A percentile compares a stretch with the other conserved stretches of the same genome.
phyloP scores from a whole-genome alignment of 2,329 filamentous ascomycete genomes.

The Epichloe coenophiala region DNA sequence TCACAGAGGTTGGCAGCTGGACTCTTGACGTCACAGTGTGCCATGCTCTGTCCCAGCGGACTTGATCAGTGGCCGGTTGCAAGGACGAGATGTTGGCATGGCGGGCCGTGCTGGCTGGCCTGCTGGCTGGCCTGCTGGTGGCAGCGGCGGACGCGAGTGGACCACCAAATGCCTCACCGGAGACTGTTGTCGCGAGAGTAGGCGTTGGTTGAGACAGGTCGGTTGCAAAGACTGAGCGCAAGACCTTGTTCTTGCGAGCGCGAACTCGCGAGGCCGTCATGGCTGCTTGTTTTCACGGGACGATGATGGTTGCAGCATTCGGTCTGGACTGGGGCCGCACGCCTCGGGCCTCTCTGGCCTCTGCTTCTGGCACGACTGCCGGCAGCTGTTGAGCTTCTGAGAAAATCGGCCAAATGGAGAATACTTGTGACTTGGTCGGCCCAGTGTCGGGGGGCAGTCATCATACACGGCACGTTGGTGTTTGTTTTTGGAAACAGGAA shows the following conservation, averaged over 20 bases:
- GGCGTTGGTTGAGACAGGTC: constrained; percentile 37
- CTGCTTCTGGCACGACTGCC: not conserved
- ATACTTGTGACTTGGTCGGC: not conserved
- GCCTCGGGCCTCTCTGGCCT: not conserved
- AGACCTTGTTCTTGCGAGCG: constrained; percentile 34
- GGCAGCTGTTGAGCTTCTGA: not conserved
- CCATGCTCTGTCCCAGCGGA: constrained; percentile 49
- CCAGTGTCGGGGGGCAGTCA: not conserved
- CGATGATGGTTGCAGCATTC: not conserved
- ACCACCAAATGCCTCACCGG: constrained; percentile 34
- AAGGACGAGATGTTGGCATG: constrained; percentile 7
- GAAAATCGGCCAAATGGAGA: not conserved
- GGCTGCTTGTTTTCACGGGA: not conserved
- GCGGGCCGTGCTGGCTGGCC: constrained; percentile 3
- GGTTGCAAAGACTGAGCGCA: constrained; percentile 42
- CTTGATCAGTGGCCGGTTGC: constrained; percentile 31
- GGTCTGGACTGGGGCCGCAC: not conserved
- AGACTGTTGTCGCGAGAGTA: constrained; percentile 23
- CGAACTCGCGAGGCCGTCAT: constrained; percentile 32
- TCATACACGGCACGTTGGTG: not conserved
- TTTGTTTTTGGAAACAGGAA: not conserved
- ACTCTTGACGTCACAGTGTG: constrained; percentile 45
- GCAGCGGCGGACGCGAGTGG: constrained; percentile 14
- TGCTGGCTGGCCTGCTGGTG: constrained; percentile 6
- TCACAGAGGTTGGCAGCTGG: constrained; percentile 40